phyloP scores from a whole-genome alignment of 345 rosid species.

The Toxicodendron radicans region DNA sequence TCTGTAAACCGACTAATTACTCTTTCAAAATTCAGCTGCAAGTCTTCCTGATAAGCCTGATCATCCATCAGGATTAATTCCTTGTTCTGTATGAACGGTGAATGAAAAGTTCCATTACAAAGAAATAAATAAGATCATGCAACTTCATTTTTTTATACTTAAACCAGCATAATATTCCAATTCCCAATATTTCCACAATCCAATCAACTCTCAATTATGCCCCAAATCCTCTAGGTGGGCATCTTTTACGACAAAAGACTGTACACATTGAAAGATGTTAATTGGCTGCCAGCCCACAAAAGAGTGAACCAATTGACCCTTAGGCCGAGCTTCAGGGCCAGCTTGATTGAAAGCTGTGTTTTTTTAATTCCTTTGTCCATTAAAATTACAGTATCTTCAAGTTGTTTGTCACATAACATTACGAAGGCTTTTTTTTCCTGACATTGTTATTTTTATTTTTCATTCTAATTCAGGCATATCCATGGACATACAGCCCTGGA shows the following conservation, averaged over 20 bases:
- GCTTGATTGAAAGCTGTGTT: too few relatives aligned
- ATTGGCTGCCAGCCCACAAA: too few relatives aligned
- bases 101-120: background rate
- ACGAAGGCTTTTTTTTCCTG: too few relatives aligned
- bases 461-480: background rate
- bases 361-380: too few relatives aligned
- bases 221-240: background rate
- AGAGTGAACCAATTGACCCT: too few relatives aligned
- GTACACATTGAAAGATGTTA: too few relatives aligned
- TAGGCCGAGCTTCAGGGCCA: too few relatives aligned
- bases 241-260: background rate
- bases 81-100: conserved; percentile 27
- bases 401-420: too few relatives aligned
- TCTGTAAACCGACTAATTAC: conserved; percentile 28
- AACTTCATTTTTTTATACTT: background rate
- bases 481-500: background rate
- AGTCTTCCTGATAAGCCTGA: conserved; percentile 48
- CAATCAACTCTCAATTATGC: background rate
- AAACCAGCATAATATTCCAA: background rate
- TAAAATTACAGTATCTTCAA: too few relatives aligned
- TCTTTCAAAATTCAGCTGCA: conserved; percentile 25
- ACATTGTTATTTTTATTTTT: too few relatives aligned
- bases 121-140: background rate
- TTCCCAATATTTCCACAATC: background rate
- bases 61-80: conserved; percentile 34